Conservation (phyloP, 306 rosid species). For the Gastrolobium villosum region DNA sequence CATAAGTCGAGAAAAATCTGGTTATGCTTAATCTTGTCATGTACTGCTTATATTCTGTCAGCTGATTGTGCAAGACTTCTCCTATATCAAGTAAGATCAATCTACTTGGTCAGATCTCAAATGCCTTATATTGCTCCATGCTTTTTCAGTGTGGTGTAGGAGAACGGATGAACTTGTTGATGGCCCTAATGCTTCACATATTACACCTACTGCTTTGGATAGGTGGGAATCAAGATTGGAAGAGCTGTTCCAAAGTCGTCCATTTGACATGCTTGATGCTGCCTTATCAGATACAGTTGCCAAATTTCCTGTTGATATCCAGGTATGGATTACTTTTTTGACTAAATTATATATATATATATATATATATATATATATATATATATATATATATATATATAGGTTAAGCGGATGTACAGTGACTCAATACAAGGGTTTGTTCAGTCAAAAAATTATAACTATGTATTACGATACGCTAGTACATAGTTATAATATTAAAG, state of each 20-base stretch:
- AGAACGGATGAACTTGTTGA: conserved; percentile 76
- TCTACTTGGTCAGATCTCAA: conserved; percentile 26
- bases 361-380: too few species aligned
- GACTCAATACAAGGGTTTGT: too few species aligned
- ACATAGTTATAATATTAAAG: too few species aligned
- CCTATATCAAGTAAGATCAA: not conserved
- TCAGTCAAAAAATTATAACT: too few species aligned
- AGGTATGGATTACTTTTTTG: conserved; percentile 48
- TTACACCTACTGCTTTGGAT: conserved; percentile 67
- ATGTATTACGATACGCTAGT: too few species aligned
- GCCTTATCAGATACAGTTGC: conserved; percentile 64
- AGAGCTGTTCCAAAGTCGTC: conserved; percentile 68
- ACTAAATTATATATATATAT: not conserved
- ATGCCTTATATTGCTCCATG: conserved; percentile 31
- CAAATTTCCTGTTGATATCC: conserved; percentile 69
- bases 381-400: too few species aligned
- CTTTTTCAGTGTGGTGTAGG: conserved; percentile 71
- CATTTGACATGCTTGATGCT: conserved; percentile 72
- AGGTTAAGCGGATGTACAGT: too few species aligned
- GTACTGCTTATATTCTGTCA: conserved; percentile 5
- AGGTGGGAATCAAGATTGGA: conserved; percentile 72
- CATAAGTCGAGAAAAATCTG: not conserved
- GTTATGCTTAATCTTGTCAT: conserved; percentile 18
- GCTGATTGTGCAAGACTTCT: conserved; percentile 16
- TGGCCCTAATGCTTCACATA: conserved; percentile 72